Conservation (phyloP, 345 rosid species). For the Theobroma cacao region DNA sequence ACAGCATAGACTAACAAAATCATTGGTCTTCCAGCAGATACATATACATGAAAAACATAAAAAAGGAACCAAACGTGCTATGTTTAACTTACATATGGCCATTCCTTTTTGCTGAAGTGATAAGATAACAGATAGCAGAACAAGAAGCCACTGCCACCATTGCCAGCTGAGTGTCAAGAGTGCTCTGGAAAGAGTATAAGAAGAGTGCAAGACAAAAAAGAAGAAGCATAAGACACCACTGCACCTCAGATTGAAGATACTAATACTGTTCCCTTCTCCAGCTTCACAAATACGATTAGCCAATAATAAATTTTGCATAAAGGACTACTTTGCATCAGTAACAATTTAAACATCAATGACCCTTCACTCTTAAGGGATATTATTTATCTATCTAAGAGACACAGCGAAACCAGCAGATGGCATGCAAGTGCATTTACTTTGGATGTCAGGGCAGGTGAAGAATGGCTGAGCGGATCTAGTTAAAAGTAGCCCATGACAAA, state of each 20-base stretch:
- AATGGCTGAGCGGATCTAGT: background rate
- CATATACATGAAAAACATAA: background rate
- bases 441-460: background rate
- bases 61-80: background rate
- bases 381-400: background rate
- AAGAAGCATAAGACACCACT: conserved; percentile 1
- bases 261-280: background rate
- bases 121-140: background rate
- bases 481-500: background rate
- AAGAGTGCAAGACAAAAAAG: background rate
- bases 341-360: background rate
- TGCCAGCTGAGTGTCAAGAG: conserved; percentile 4
- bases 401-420: background rate
- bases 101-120: conserved; percentile 8
- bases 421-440: background rate
- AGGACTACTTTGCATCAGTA: background rate
- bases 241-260: background rate
- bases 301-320: background rate
- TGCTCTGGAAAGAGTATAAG: conserved; percentile 10
- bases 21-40: background rate
- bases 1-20: background rate
- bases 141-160: conserved; percentile 2
- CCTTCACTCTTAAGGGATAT: background rate
- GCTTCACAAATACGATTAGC: background rate
- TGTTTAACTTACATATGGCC: conserved; percentile 34